phyloP scores from a whole-genome alignment of 164 flowering plant genomes.

The Aristolochia contorta region DNA sequence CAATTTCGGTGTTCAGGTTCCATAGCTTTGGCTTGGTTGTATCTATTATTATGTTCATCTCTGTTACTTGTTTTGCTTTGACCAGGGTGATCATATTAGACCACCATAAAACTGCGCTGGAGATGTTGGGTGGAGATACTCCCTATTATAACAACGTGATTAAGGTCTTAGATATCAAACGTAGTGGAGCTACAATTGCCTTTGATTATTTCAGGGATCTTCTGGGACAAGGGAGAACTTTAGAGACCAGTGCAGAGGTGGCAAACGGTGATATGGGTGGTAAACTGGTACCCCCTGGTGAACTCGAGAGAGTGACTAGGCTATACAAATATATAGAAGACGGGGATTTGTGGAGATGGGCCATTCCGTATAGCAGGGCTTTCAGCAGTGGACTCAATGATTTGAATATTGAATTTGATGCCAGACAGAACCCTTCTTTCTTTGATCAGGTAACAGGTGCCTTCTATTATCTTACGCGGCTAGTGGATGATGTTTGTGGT shows the following conservation, averaged over 20 bases:
- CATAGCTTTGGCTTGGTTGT: neutral
- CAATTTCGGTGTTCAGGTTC: neutral
- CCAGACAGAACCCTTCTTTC: slow-evolving; percentile 37
- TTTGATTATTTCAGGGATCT: slow-evolving; percentile 60
- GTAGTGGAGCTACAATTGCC: slow-evolving; percentile 92
- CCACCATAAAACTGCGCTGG: slow-evolving; percentile 90
- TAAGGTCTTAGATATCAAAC: slow-evolving; percentile 55
- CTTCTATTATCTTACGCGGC: no score
- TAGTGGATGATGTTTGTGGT: no score
- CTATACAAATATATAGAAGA: slow-evolving; percentile 73
- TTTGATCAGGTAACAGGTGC: slow-evolving; percentile 43
- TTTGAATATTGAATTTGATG: slow-evolving; percentile 44
- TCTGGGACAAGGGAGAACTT: slow-evolving; percentile 15
- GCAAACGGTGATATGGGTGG: neutral
- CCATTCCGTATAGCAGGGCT: slow-evolving; percentile 64
- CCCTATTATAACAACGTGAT: slow-evolving; percentile 29
- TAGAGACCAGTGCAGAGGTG: neutral
- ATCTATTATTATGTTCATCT: neutral
- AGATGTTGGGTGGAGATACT: slow-evolving; percentile 25
- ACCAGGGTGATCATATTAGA: slow-evolving; percentile 55
- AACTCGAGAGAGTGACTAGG: slow-evolving; percentile 31
- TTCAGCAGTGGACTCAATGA: slow-evolving; percentile 84
- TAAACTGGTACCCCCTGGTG: slow-evolving; percentile 13
- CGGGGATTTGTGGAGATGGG: slow-evolving; percentile 86
- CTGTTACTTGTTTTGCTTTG: slow-evolving; percentile 1